phyloP scores from a whole-genome alignment of 139 green algal species.

The Chlorella sorokiniana region DNA sequence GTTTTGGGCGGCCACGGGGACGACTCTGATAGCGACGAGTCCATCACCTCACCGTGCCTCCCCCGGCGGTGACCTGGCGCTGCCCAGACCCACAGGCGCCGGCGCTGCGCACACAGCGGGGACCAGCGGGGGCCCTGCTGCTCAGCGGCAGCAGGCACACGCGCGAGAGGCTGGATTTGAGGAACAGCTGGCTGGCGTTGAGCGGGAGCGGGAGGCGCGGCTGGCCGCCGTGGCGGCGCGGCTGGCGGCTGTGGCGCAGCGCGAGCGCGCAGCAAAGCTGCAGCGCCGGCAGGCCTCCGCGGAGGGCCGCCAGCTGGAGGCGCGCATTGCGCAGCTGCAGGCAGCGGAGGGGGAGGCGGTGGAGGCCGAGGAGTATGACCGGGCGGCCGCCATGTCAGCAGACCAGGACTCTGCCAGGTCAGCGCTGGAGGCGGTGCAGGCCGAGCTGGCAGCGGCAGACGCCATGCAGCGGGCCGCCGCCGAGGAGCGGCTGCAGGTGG shows the following conservation, averaged over 20 bases:
- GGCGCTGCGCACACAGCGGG: background rate
- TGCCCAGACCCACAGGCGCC: background rate
- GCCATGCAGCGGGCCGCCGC: background rate
- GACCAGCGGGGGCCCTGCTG: background rate
- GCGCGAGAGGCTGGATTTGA: background rate
- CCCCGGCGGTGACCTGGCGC: background rate
- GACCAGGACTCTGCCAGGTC: slow-evolving; percentile 17
- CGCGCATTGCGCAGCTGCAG: slow-evolving; percentile 14
- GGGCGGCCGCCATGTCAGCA: background rate
- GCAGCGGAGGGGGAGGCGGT: slow-evolving; percentile 9
- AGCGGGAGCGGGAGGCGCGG: background rate
- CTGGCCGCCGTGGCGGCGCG: background rate
- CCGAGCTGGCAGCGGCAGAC: slow-evolving; percentile 27
- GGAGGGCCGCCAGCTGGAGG: background rate
- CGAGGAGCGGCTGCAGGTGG: slow-evolving; percentile 24
- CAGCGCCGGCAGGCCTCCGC: slow-evolving; percentile 14
- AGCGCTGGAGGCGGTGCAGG: background rate
- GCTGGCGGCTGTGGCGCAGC: background rate
- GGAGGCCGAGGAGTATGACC: slow-evolving; percentile 19
- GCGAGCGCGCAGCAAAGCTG: slow-evolving; percentile 6
- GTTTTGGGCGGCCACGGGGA: background rate
- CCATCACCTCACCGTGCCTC: slow-evolving; percentile 23
- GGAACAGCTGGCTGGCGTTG: background rate
- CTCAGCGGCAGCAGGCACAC: background rate
- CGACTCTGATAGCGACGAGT: slow-evolving; percentile 23